Evolutionary conservation across 2,329 filamentous ascomycete genomes (phyloP).

Genomic region (Ophiostoma sp.): DNA sequence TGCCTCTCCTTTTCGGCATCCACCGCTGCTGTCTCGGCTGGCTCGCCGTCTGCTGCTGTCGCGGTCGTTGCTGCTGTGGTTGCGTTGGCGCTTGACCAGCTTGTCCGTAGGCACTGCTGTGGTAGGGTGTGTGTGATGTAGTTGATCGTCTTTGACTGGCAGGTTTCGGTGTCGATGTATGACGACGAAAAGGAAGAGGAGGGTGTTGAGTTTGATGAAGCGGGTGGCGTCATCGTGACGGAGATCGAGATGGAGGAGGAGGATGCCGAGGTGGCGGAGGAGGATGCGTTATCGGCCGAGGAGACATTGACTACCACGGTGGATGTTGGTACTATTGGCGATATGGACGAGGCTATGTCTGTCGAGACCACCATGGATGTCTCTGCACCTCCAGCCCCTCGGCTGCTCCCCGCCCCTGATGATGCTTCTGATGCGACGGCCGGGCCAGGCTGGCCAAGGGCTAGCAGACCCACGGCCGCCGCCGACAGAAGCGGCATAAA

Average conservation of each 20-base stretch:
- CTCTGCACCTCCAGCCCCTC: background rate
- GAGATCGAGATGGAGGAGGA: slow-evolving; percentile 14
- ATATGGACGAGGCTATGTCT: background rate
- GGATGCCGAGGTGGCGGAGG: background rate
- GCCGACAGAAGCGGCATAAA: slow-evolving; percentile 26
- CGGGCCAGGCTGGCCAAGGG: slow-evolving; percentile 23
- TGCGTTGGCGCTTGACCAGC: slow-evolving; percentile 42
- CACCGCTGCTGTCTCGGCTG: background rate
- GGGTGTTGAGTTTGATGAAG: background rate
- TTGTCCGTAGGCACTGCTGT: slow-evolving; percentile 67
- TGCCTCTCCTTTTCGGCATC: background rate
- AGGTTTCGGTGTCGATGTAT: slow-evolving; percentile 36
- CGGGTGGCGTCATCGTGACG: slow-evolving; percentile 15
- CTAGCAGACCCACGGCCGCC: slow-evolving; percentile 26
- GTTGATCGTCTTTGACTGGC: slow-evolving; percentile 64
- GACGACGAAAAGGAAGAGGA: background rate
- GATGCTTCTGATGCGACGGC: slow-evolving; percentile 22
- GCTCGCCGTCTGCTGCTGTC: slow-evolving; percentile 19
- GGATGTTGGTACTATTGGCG: background rate
- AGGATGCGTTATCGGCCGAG: background rate
- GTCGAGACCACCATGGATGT: background rate
- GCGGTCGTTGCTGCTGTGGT: slow-evolving; percentile 8
- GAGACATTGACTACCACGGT: background rate
- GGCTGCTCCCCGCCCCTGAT: slow-evolving; percentile 2
- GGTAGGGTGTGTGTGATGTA: slow-evolving; percentile 75